phyloP scores from a whole-genome alignment of 2,329 filamentous ascomycete species.

The Penicillium sp. region DNA sequence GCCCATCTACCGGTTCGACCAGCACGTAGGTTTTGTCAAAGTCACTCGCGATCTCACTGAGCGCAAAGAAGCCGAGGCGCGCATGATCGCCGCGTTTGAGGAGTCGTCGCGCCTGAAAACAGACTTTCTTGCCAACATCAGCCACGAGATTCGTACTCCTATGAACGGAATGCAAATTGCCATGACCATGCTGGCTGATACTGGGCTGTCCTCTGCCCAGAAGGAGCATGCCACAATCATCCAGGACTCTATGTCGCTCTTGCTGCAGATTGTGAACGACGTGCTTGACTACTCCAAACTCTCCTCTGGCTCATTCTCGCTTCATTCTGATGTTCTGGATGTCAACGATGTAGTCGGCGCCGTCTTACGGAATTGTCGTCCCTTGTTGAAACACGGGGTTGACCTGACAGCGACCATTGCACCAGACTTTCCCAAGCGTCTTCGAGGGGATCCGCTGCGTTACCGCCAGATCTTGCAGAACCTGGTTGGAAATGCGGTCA shows the following conservation, averaged over 20 bases:
- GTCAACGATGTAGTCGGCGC: conserved; percentile 52
- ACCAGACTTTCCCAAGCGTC: conserved; percentile 54
- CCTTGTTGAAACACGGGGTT: conserved; percentile 53
- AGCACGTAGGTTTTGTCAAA: conserved; percentile 63
- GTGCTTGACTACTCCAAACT: conserved; percentile 71
- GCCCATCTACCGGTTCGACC: conserved; percentile 57
- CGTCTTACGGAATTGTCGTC: conserved; percentile 57
- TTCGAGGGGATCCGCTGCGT: conserved; percentile 63
- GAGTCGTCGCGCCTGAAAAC: conserved; percentile 67
- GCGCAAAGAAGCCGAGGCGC: conserved; percentile 59
- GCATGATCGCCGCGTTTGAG: conserved; percentile 62
- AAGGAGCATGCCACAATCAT: conserved; percentile 63
- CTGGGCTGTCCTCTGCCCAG: conserved; percentile 58
- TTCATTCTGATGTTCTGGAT: conserved; percentile 59
- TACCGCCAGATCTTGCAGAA: conserved; percentile 69
- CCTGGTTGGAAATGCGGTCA: conserved; percentile 64
- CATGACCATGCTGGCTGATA: conserved; percentile 62
- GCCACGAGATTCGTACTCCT: conserved; percentile 67
- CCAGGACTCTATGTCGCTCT: conserved; percentile 62
- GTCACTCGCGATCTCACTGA: conserved; percentile 64
- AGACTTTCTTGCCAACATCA: conserved; percentile 68
- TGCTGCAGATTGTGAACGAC: conserved; percentile 68
- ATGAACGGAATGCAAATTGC: conserved; percentile 68
- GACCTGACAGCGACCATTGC: conserved; percentile 52
- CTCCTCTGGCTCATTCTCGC: conserved; percentile 63